Conservation (phyloP, 2,329 filamentous ascomycete genomes). For the Knoxdaviesia proteae region DNA sequence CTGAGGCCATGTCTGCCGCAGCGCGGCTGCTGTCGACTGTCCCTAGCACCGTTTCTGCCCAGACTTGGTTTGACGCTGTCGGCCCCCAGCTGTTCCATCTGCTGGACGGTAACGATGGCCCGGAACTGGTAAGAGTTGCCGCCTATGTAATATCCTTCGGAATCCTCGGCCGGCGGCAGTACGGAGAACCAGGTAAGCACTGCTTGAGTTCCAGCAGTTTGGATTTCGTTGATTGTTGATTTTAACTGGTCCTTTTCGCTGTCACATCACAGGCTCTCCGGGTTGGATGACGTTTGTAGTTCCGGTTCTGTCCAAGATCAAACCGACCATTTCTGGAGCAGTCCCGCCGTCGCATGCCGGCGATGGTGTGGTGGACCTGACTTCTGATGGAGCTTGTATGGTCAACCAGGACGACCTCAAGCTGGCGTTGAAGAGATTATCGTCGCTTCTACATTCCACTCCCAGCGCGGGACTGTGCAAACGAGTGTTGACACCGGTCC, state of each 20-base stretch:
- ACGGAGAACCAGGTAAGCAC: constrained; percentile 35
- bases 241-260: background rate
- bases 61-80: constrained; percentile 39
- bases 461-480: constrained; percentile 45
- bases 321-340: constrained; percentile 15
- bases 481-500: constrained; percentile 34
- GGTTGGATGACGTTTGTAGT: constrained; percentile 43
- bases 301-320: constrained; percentile 32
- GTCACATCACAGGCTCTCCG: constrained; percentile 18
- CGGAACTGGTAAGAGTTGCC: constrained; percentile 35
- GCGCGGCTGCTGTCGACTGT: constrained; percentile 39
- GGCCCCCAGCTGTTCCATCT: constrained; percentile 39
- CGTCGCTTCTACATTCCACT: constrained; percentile 36
- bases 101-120: constrained; percentile 37
- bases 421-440: constrained; percentile 31
- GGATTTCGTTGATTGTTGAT: background rate
- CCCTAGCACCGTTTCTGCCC: constrained; percentile 28
- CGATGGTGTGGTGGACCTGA: constrained; percentile 24
- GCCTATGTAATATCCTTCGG: constrained; percentile 45
- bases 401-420: constrained; percentile 24
- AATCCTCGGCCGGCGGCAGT: constrained; percentile 40
- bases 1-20: constrained; percentile 45
- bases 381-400: constrained; percentile 2
- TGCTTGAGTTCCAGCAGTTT: background rate
- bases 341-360: constrained; percentile 6